Percentiles rank a stretch among this genome's conserved stretches.
phyloP scores from a whole-genome alignment of 164 flowering plant genomes.

The Stephania japonica region DNA sequence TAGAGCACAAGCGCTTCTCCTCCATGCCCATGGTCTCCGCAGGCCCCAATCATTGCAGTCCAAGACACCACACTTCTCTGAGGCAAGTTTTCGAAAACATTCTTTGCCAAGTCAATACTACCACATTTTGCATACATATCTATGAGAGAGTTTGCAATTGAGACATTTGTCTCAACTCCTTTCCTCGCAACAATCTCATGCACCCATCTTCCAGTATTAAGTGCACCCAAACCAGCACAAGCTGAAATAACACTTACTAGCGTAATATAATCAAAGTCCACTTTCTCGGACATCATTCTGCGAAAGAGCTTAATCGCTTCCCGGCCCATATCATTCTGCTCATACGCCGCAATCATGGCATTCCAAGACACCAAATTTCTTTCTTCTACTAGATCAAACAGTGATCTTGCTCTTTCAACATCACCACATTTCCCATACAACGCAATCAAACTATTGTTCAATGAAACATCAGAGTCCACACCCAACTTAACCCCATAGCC shows the following conservation, averaged over 20 bases:
- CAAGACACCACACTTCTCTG: slow-evolving; percentile 27
- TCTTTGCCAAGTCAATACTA: slow-evolving; percentile 24
- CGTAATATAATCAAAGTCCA: slow-evolving; percentile 25
- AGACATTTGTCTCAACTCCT: slow-evolving; percentile 20
- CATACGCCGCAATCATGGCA: slow-evolving; percentile 31
- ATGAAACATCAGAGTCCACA: slow-evolving; percentile 21
- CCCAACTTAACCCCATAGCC: slow-evolving; percentile 31
- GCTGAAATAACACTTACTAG: slow-evolving; percentile 36
- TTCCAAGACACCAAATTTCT: slow-evolving; percentile 32
- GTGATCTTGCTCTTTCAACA: slow-evolving; percentile 20
- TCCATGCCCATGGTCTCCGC: slow-evolving; percentile 25
- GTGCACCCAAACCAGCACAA: slow-evolving; percentile 31
- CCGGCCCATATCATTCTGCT: slow-evolving; percentile 17
- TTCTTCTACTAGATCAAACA: slow-evolving; percentile 25
- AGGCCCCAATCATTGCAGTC: slow-evolving; percentile 32
- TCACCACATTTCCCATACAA: slow-evolving; percentile 30
- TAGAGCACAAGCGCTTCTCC: slow-evolving; percentile 25
- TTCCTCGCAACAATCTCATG: slow-evolving; percentile 24
- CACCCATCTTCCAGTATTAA: slow-evolving; percentile 25
- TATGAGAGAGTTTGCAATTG: slow-evolving; percentile 41
- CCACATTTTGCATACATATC: slow-evolving; percentile 66
- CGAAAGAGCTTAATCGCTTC: slow-evolving; percentile 30
- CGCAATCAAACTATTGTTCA: slow-evolving; percentile 27
- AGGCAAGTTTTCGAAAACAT: slow-evolving; percentile 25
- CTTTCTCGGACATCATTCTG: slow-evolving; percentile 24